Evolutionary conservation across 2,329 filamentous ascomycete species (phyloP), one percentile per base, ranked within the genome.

Genomic region (Diaporthe humulicola): DNA sequence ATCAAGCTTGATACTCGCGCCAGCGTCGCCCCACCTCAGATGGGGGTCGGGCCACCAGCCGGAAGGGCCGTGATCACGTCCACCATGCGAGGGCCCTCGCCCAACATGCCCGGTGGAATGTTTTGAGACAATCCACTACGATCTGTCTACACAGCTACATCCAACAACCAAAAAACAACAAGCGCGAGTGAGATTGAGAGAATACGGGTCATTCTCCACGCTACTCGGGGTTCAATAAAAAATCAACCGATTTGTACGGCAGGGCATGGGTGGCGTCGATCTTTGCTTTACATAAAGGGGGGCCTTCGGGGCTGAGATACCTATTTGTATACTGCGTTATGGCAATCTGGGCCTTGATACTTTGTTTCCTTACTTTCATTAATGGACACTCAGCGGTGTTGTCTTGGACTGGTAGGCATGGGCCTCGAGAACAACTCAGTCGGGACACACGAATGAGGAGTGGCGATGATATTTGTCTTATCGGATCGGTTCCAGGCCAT

Each of bases 51-150:
- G 0, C 82, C 82, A 17, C 83, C 83, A 3, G 78, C 81, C 22
- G 82, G 84, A 60, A 81, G 84, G 70, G 82, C 81, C 38, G 81
- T 83, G 25, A 78, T 81, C 19, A 81, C 80, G 14, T 80, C 82
- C 17, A 79, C 77, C 12, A 72, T 77, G 28, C 82, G 80, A 42
- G 70, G 54, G n/a, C 71, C 56, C 74, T 69, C 48, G 17, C 80
- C 78, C 19, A 79, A 81, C 4, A 42, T 83, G 50, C 84, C 81
- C 0, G 81, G 81, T 0, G 82, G 82, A 22, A 84, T 84, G 83
- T 82, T 84, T 67, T 84, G 61, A 40, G 54, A 40, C 54, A 10
- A 50, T n/a, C 3, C 28, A 17, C 25, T 45, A 14, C 58, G 33
- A 38, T 40, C 33, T 28, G n/a, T 33, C 8, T 15, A 71, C 38